Evolutionary conservation across 2,329 filamentous ascomycete species (phyloP).

Genomic region (Stemphylium lycopersici): DNA sequence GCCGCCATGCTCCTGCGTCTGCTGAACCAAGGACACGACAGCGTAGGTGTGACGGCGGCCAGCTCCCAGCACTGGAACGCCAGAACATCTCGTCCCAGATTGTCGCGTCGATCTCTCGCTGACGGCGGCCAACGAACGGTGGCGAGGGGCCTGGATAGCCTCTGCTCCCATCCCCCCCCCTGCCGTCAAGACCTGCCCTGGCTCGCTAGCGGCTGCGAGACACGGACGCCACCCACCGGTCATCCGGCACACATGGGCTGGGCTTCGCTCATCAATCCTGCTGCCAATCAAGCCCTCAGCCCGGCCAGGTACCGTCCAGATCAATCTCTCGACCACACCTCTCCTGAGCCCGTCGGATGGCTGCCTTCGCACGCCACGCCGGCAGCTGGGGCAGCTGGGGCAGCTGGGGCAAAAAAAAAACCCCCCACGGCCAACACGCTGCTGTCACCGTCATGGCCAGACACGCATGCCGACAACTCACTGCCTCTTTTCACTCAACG

Average conservation of each 20-base stretch:
- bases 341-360: constrained; percentile 17
- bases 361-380: not conserved
- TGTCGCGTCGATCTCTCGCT: constrained; percentile 10
- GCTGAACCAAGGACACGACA: not conserved
- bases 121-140: constrained; percentile 5
- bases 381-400: not conserved
- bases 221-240: constrained; percentile 6
- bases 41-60: not conserved
- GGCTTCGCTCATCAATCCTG: constrained; percentile 22
- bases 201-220: constrained; percentile 8
- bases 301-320: constrained; percentile 5
- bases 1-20: not conserved
- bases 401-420: not conserved
- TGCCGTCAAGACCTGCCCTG: constrained; percentile 22
- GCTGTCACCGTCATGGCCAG: not conserved
- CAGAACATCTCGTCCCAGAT: constrained; percentile 10
- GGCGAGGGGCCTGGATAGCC: not conserved
- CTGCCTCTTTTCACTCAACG: not conserved
- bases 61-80: constrained; percentile 3
- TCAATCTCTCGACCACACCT: constrained; percentile 28
- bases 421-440: not conserved
- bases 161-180: not conserved
- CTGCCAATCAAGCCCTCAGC: constrained; percentile 16
- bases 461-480: constrained; percentile 22
- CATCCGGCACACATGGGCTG: constrained; percentile 14